Conservation (phyloP, 345 rosid species). For the Acer saccharum region DNA sequence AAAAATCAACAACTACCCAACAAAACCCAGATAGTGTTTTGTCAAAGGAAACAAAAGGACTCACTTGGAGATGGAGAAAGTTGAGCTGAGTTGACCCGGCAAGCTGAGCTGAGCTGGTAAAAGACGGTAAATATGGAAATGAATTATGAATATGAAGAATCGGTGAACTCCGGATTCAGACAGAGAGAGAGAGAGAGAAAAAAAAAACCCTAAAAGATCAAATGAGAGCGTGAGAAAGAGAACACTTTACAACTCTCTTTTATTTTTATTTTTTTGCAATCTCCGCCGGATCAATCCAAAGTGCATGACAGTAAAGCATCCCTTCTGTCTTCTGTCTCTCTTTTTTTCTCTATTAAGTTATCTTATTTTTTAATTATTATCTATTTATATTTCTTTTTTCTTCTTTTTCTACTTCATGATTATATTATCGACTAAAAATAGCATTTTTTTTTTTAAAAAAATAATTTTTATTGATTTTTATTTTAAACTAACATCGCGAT, state of each 20-base stretch:
- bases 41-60: conserved; percentile 2
- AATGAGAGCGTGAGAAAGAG: conserved; percentile 14
- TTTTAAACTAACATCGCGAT: too few relatives aligned
- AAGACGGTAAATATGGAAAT: neutral
- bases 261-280: neutral
- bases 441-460: too few relatives aligned
- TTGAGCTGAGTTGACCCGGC: conserved; percentile 21
- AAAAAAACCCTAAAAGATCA: conserved; percentile 20
- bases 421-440: too few relatives aligned
- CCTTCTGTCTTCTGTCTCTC: too few relatives aligned
- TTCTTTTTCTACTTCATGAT: too few relatives aligned
- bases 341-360: neutral
- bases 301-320: conserved; percentile 50
- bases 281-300: conserved; percentile 42
- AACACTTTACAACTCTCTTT: conserved; percentile 1
- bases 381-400: neutral
- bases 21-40: neutral
- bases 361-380: neutral
- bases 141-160: neutral
- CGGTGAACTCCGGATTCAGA: conserved; percentile 10
- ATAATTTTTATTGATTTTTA: too few relatives aligned
- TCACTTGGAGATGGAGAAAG: conserved; percentile 25
- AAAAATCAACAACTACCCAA: conserved; percentile 28
- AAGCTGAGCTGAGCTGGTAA: conserved; percentile 15
- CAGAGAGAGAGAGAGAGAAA: conserved; percentile 21